Evolutionary conservation across 176 grass and related monocot species (phyloP).

Genomic region (Pontederia paniculata): DNA sequence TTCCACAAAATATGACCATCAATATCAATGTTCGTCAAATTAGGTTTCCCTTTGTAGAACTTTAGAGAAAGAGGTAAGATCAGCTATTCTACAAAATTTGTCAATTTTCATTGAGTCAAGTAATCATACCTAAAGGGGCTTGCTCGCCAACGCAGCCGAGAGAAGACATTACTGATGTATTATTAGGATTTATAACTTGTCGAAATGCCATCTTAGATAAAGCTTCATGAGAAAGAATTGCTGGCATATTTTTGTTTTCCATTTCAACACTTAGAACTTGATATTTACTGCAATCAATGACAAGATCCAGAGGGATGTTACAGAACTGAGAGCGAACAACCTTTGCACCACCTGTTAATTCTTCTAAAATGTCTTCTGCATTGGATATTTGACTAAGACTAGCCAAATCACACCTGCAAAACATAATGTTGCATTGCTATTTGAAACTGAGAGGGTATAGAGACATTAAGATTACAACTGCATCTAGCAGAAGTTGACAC

Average conservation of each 20-base stretch:
- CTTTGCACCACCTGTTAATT: slow-evolving; percentile 13
- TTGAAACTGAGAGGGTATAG: too few species aligned
- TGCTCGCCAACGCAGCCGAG: background rate
- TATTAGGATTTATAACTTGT: background rate
- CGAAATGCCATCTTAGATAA: slow-evolving; percentile 17
- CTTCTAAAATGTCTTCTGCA: slow-evolving; percentile 17
- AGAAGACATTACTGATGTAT: background rate
- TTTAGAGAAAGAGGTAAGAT: too few species aligned
- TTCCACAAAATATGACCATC: too few species aligned
- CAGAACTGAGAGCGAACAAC: slow-evolving; percentile 21
- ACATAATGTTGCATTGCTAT: background rate
- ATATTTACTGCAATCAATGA: slow-evolving; percentile 14
- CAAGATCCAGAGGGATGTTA: slow-evolving; percentile 13
- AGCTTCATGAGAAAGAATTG: slow-evolving; percentile 20
- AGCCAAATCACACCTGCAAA: slow-evolving; percentile 20
- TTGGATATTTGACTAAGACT: slow-evolving; percentile 16
- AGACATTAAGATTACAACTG: background rate
- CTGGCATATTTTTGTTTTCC: background rate
- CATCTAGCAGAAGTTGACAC: background rate
- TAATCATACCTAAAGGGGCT: background rate
- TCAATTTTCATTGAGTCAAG: background rate
- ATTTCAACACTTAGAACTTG: background rate
- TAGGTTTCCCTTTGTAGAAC: too few species aligned
- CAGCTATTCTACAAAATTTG: too few species aligned
- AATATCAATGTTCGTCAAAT: too few species aligned